Evolutionary conservation across 139 green algal genomes (phyloP), one percentile per base, ranked within the genome.

Genomic region (Parachlorella kessleri): DNA sequence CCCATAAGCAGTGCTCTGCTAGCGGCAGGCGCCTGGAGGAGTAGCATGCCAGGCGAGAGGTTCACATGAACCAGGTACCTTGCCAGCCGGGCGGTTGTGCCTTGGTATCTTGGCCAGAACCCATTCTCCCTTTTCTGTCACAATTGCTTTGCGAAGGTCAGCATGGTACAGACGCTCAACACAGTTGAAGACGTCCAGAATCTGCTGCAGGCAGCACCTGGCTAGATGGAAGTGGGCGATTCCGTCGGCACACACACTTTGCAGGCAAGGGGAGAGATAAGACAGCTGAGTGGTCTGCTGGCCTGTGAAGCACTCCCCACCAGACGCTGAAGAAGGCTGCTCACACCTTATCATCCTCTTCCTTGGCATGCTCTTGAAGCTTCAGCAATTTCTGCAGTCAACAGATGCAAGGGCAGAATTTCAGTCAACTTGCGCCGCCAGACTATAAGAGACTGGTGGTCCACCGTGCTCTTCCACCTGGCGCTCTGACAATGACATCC

Each of bases 291-390:
- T 28, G 10, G 48, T 28, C 48, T 28, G 48, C 10, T 28, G 10
- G 48, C 48, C 48, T 10, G 10, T 59, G 48, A 10, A 28, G 48
- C 48, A 59, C 10, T 59, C 10, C 18, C 48, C 10, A 59, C 10
- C 48, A 28, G 48, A 18, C 48, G n/a, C n/a, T n/a, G n/a, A n/a
- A n/a, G n/a, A n/a, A n/a, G n/a, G n/a, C n/a, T n/a, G n/a, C n/a
- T n/a, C n/a, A n/a, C 63, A 82, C 78, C 78, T 83, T 72, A 9
- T 69, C 69, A 32, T 83, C 78, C 53, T 83, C 78, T 0, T 83
- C 70, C 28, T n/a, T 35, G 9, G 78, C 78, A 30, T 78, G 70
- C 42, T 69, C 8, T 39, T 72, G 67, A 3, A 83, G 78, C 35
- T 42, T 48, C 28, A 80, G 32, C 4, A 65, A 8, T 64, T 54